phyloP scores from a whole-genome alignment of 352 stramenopile genomes.

The Globisporangium carolinianum region DNA sequence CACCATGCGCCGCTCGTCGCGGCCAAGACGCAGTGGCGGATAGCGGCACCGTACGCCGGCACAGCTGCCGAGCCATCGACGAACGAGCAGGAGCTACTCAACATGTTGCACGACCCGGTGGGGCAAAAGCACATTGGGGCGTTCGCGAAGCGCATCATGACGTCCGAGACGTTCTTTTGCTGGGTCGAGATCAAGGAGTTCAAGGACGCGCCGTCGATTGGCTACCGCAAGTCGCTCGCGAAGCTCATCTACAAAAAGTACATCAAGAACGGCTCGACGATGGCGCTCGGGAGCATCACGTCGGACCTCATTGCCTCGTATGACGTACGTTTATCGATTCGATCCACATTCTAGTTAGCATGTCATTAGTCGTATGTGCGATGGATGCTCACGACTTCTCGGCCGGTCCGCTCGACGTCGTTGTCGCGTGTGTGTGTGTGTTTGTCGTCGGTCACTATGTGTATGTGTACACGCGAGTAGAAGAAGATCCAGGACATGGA shows the following conservation, averaged over 20 bases:
- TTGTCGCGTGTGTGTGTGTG: too few species aligned
- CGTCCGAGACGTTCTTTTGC: conserved; percentile 78
- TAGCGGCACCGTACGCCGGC: conserved; percentile 41
- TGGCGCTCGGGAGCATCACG: conserved; percentile 71
- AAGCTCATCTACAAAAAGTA: conserved; percentile 87
- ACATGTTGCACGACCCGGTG: conserved; percentile 69
- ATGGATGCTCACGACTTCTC: too few species aligned
- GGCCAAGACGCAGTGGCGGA: conserved; percentile 76
- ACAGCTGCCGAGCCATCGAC: conserved; percentile 37
- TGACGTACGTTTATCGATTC: conserved; percentile 30
- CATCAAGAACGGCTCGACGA: conserved; percentile 64
- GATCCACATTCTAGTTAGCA: not conserved
- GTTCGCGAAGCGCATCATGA: conserved; percentile 81
- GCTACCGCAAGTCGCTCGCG: conserved; percentile 64
- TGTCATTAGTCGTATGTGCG: too few species aligned
- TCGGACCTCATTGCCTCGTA: conserved; percentile 62
- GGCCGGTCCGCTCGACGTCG: too few species aligned
- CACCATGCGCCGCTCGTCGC: conserved; percentile 64
- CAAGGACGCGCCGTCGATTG: conserved; percentile 48
- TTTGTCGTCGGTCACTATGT: not conserved
- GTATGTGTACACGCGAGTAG: conserved; percentile 12
- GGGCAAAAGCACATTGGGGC: conserved; percentile 76
- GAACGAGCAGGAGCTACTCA: conserved; percentile 61
- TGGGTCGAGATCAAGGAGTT: conserved; percentile 86
- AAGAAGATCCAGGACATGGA: conserved; percentile 61